Evolutionary conservation across 768 basidiomycete genomes (phyloP).

Genomic region (Leccinellum luteum): DNA sequence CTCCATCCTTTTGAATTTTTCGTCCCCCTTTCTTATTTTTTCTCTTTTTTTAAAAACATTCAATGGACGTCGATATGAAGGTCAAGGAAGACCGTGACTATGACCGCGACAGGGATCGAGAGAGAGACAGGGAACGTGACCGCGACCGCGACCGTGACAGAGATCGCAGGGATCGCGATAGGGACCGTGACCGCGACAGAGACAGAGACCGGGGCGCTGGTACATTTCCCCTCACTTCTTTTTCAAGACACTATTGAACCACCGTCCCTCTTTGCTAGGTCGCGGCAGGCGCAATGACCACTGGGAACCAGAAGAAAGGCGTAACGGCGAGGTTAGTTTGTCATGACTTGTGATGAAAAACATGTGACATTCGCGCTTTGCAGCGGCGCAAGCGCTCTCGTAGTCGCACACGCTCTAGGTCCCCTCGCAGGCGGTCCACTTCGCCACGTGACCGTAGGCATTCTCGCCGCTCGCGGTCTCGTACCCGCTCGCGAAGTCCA

Average conservation of each 20-base stretch:
- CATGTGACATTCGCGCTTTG: not conserved
- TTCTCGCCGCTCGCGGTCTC: slow-evolving; percentile 56
- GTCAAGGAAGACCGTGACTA: slow-evolving; percentile 71
- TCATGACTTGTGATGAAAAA: not conserved
- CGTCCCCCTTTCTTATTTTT: not conserved
- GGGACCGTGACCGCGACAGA: slow-evolving; percentile 40
- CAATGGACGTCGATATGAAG: slow-evolving; percentile 84
- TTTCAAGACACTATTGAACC: not conserved
- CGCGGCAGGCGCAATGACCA: slow-evolving; percentile 59
- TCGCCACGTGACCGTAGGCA: slow-evolving; percentile 59
- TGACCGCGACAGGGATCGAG: slow-evolving; percentile 50
- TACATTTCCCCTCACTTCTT: slow-evolving; percentile 26
- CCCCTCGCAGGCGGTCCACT: slow-evolving; percentile 61
- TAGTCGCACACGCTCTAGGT: slow-evolving; percentile 64
- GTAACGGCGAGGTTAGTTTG: slow-evolving; percentile 64
- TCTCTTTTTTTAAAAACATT: not conserved
- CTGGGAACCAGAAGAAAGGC: slow-evolving; percentile 81
- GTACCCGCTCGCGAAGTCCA: slow-evolving; percentile 58
- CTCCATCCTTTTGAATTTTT: not conserved
- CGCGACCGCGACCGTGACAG: slow-evolving; percentile 36
- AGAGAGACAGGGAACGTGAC: slow-evolving; percentile 39
- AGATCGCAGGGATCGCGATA: slow-evolving; percentile 44
- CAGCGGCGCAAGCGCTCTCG: slow-evolving; percentile 72
- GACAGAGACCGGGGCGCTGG: slow-evolving; percentile 51
- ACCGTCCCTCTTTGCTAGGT: slow-evolving; percentile 30